Evolutionary conservation across 345 rosid species (phyloP), one percentile per base, ranked within the genome.

Genomic region (Corymbia maculata): DNA sequence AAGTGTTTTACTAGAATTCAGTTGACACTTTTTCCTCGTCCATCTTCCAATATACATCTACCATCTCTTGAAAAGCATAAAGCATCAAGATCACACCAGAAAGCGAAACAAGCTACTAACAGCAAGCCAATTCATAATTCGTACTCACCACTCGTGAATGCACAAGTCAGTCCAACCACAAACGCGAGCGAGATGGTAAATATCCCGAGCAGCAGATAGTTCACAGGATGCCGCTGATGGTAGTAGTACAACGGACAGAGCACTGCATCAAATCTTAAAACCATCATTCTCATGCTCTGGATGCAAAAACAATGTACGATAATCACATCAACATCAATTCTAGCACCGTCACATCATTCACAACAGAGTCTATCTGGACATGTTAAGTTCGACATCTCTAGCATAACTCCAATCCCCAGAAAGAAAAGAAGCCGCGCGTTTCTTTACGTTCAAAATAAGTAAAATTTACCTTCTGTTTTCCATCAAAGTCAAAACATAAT

Each of bases 181-280:
- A 96, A 96, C 16, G 98, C 95, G 8, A 97, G 92, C 85, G 94
- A 85, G 87, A 95, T 49, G 52, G 99, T 96, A 88, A 97, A 97
- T 88, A 97, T 87, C 30, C 92, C 95, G 6, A 97, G 97, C 9
- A 97, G 92, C 13, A 97, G 50, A 90, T 96, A 97, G 87, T 97
- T 97, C 52, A 96, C 93, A 14, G 99, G 99, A 91, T 97, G 99
- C 92, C 89, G 94, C 94, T 95, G 98, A 90, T 96, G 96, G 88
- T 94, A 97, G 93, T 94, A 95, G 86, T 93, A 96, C 93, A 97
- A 79, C 15, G 99, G 99, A 59, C 95, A 94, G 92, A 97, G 55
- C 52, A 92, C 99, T 97, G 95, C 93, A 91, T 42, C 51, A 66
- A 88, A 86, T 14, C 55, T 26, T 32, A 45, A 79, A 52, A 61